Conservation (phyloP, 805 yeast genomes). For the Candida lessepsii region DNA sequence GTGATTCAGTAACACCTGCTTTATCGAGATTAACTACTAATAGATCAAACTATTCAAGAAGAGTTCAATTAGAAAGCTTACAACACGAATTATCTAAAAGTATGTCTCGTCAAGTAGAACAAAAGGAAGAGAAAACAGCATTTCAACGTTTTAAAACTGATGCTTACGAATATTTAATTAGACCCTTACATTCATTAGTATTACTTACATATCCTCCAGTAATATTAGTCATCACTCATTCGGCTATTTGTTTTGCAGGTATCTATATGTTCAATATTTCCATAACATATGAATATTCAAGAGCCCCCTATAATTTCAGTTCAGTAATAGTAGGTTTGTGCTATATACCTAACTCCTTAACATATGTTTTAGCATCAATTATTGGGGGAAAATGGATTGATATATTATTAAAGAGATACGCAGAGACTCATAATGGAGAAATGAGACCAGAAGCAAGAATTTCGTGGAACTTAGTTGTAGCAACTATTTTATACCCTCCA, state of each 20-base stretch:
- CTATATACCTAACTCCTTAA: slow-evolving; percentile 80
- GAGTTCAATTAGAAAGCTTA: slow-evolving; percentile 22
- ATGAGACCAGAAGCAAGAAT: slow-evolving; percentile 76
- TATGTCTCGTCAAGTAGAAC: slow-evolving; percentile 2
- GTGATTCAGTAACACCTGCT: slow-evolving; percentile 42
- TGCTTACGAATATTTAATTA: slow-evolving; percentile 46
- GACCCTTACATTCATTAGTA: slow-evolving; percentile 62
- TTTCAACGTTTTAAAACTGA: slow-evolving; percentile 11
- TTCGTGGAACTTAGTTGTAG: slow-evolving; percentile 68
- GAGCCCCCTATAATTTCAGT: slow-evolving; percentile 67
- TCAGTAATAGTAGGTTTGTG: slow-evolving; percentile 68
- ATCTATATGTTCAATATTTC: slow-evolving; percentile 76
- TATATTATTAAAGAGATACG: slow-evolving; percentile 48
- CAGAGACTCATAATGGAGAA: slow-evolving; percentile 59
- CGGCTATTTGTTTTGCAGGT: slow-evolving; percentile 69
- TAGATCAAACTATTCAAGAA: slow-evolving; percentile 29
- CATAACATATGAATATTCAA: slow-evolving; percentile 58
- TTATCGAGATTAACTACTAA: slow-evolving; percentile 37
- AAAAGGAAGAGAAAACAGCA: slow-evolving; percentile 1
- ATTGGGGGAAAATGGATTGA: slow-evolving; percentile 83
- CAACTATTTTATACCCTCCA: slow-evolving; percentile 60
- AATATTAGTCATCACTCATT: slow-evolving; percentile 57
- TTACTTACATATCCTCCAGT: slow-evolving; percentile 76
- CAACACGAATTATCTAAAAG: slow-evolving; percentile 15
- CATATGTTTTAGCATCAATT: slow-evolving; percentile 73